Conservation (phyloP, 768 basidiomycete species). For the Tricholoma terreum region DNA sequence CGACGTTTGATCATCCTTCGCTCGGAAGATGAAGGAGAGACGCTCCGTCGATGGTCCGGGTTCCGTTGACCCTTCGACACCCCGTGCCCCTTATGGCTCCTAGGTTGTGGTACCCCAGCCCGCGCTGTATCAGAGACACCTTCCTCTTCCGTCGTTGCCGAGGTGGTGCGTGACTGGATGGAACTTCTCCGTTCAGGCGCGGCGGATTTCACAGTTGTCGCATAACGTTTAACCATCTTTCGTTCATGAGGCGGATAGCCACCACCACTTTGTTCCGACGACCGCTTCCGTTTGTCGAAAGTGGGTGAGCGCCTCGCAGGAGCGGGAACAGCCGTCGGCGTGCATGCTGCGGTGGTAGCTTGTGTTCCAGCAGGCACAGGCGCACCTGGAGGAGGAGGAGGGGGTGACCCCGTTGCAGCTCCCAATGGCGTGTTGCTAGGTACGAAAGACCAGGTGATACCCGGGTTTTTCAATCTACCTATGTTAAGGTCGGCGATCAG, state of each 20-base stretch:
- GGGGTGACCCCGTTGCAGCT: neutral
- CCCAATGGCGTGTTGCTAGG: neutral
- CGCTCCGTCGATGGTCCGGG: neutral
- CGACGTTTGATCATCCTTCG: neutral
- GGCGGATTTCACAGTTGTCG: neutral
- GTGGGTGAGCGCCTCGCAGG: neutral
- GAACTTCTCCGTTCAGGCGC: neutral
- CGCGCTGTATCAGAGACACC: neutral
- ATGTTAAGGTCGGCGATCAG: slow-evolving; percentile 4
- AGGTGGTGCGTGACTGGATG: neutral
- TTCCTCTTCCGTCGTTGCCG: neutral
- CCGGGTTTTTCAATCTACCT: neutral
- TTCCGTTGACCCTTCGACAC: neutral
- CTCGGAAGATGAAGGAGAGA: neutral
- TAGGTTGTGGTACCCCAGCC: neutral
- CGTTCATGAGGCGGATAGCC: neutral
- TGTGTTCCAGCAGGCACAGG: neutral
- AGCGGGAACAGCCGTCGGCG: too few relatives aligned
- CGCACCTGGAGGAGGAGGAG: neutral
- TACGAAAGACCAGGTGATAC: neutral
- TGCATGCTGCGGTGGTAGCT: too few relatives aligned
- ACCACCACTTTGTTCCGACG: neutral
- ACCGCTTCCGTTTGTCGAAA: neutral
- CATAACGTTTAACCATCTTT: neutral
- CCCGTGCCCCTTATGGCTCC: neutral